phyloP scores from a whole-genome alignment of 2,329 filamentous ascomycete species.

The Pseudogymnoascus sp. region DNA sequence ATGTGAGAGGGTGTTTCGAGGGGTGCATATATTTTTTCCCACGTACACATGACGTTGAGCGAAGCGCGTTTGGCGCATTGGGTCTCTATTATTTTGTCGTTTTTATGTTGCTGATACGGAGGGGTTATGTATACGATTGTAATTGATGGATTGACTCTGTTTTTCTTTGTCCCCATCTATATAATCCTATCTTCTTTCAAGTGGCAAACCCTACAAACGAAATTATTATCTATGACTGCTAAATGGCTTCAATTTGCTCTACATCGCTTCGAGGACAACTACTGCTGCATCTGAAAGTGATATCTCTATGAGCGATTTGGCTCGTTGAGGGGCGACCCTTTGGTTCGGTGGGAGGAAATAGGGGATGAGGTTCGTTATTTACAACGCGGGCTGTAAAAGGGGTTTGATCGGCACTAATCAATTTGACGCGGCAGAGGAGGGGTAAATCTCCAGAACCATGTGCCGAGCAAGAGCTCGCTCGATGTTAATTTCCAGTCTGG shows the following conservation, averaged over 20 bases:
- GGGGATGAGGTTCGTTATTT: not conserved
- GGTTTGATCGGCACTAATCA: not conserved
- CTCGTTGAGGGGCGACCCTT: not conserved
- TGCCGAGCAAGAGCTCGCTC: not conserved
- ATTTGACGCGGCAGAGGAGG: not conserved
- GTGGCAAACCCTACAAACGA: not conserved
- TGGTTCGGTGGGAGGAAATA: not conserved
- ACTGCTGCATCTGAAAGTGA: not conserved
- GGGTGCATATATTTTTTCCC: constrained; percentile 1
- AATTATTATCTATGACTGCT: not conserved
- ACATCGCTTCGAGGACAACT: not conserved
- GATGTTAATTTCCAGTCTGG: not conserved
- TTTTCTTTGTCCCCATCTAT: not conserved
- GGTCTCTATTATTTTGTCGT: not conserved
- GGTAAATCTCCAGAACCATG: not conserved
- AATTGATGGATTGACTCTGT: not conserved
- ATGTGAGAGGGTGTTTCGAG: not conserved
- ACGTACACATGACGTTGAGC: constrained; percentile 6
- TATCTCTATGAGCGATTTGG: not conserved
- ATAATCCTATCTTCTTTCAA: not conserved
- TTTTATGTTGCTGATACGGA: not conserved
- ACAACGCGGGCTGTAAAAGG: not conserved
- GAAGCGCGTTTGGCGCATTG: constrained; percentile 4
- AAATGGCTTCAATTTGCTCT: not conserved
- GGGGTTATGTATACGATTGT: not conserved